Conservation (phyloP, 352 stramenopile genomes). For the Plasmopara viticola region DNA sequence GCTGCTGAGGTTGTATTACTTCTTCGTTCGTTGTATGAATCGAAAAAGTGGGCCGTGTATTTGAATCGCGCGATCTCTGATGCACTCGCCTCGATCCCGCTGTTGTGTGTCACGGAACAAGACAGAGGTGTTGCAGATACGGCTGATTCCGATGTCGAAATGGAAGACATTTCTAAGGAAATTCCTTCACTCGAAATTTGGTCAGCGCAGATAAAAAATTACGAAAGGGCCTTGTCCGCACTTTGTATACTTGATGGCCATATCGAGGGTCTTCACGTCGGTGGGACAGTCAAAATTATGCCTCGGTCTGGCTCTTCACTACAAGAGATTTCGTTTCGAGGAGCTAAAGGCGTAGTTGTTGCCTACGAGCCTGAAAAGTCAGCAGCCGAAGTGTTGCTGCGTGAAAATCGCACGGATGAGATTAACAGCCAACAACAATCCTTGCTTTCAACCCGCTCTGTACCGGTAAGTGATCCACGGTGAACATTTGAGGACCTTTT, state of each 20-base stretch:
- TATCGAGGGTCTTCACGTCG: conserved; percentile 75
- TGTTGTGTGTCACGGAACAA: conserved; percentile 35
- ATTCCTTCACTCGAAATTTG: conserved; percentile 47
- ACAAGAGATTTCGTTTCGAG: conserved; percentile 73
- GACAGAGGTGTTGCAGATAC: conserved; percentile 9
- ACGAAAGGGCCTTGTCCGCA: conserved; percentile 64
- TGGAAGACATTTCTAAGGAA: conserved; percentile 72
- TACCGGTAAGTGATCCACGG: conserved; percentile 34
- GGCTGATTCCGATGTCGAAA: conserved; percentile 71
- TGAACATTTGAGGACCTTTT: not conserved
- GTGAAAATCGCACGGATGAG: conserved; percentile 37
- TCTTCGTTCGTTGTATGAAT: conserved; percentile 74
- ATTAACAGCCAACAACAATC: conserved; percentile 27
- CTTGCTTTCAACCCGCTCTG: conserved; percentile 19
- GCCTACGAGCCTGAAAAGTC: conserved; percentile 79
- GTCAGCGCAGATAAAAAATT: conserved; percentile 40
- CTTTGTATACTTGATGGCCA: conserved; percentile 80
- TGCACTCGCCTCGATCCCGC: conserved; percentile 45
- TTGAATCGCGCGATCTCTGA: conserved; percentile 58
- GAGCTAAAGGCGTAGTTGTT: conserved; percentile 66
- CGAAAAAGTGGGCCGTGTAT: conserved; percentile 60
- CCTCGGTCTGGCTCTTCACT: conserved; percentile 56
- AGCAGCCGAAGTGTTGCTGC: conserved; percentile 70
- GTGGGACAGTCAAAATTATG: conserved; percentile 80
- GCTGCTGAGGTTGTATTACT: conserved; percentile 75